Base-by-base conservation (phyloP, 2,329 filamentous ascomycete species). In the Exophiala sp. region DNA sequence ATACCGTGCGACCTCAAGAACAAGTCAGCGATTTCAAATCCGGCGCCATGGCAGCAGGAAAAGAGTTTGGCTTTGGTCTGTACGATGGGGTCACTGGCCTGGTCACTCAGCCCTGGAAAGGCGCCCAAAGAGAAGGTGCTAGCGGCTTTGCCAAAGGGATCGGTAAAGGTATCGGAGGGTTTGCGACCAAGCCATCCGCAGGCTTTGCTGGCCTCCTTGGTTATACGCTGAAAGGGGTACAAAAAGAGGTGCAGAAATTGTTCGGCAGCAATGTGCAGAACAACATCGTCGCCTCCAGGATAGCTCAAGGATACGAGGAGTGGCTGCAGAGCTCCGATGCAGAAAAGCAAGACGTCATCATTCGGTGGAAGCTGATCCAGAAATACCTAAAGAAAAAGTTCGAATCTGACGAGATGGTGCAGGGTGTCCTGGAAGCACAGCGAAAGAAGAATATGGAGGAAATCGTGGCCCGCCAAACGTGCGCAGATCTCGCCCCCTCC, bases 281-380 rank as follows among this genome's bases (percentile, higher is more conserved):
- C 38, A 57, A 67, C 47, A 66, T 68, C 42, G 43, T 66, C 2
- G 50, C 62, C 11, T 65, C 63, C 10, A 62, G 66, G 5, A 63
- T 67, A 35, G 47, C 54, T 18, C 66, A 68, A 54, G 66, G 66
- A 18, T 54, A 66, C 12, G 61, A 65, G 43, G 66, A 67, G 45
- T 77, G 83, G 59, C 71, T 72, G 8, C 65, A 66, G 1, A 73
- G 83, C 1, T 79, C 77, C 0, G 65, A 67, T 0, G 78, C 80
- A 55, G 87, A 92, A 69, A 78, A 79, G 39, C 72, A 75, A 1
- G 84, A 87, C 50, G 82, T 91, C 12, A 66, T 91, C 39, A 69
- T 72, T 39, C 76, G 81, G 6, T 94, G 87, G 85, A 74, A 81
- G n/a, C 72, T 73, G 3, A 65, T 81, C 45, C 56, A 61, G 58